A percentile compares a stretch with the other conserved stretches of the same genome.
phyloP scores from a whole-genome alignment of 31 red algal genomes.

The Asparagopsis taxiformis region DNA sequence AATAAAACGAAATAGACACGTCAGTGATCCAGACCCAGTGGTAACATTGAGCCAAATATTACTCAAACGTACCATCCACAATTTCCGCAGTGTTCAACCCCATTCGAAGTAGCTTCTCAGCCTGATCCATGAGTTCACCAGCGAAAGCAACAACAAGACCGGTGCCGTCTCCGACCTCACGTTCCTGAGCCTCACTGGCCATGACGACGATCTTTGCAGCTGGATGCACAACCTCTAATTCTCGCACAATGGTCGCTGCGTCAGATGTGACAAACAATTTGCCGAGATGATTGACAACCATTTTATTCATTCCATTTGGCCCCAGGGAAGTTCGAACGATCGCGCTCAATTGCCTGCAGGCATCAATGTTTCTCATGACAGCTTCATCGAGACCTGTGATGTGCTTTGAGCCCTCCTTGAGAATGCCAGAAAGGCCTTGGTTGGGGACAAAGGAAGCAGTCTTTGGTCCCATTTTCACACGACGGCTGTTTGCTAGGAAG shows the following conservation, averaged over 20 bases:
- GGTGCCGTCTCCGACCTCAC: conserved; percentile 96
- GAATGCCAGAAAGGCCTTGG: conserved; percentile 72
- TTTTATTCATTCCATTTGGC: conserved; percentile 95
- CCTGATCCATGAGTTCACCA: conserved; percentile 85
- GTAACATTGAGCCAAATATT: neutral
- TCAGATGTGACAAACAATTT: conserved; percentile 98
- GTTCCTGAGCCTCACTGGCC: conserved; percentile 92
- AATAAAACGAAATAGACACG: neutral
- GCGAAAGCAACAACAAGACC: conserved; percentile 92
- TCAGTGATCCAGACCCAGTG: neutral
- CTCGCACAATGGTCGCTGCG: conserved; percentile 95
- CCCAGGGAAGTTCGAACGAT: conserved; percentile 91
- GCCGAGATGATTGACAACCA: conserved; percentile 89
- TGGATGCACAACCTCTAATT: conserved; percentile 97
- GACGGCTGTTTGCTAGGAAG: too few relatives aligned
- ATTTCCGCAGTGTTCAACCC: conserved; percentile 92
- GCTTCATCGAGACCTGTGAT: conserved; percentile 91
- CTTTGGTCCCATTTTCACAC: conserved; percentile 30
- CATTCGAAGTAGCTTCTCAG: conserved; percentile 82
- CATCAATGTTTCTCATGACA: conserved; percentile 95
- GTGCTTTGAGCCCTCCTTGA: conserved; percentile 97
- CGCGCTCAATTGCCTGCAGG: conserved; percentile 84
- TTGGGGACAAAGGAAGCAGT: conserved; percentile 65
- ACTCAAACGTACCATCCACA: conserved; percentile 69
- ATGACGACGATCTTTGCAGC: conserved; percentile 96